Evolutionary conservation across 495 filamentous ascomycete species (phyloP), one percentile per base, ranked within the genome.

Genomic region (Elasticomyces elasticus): DNA sequence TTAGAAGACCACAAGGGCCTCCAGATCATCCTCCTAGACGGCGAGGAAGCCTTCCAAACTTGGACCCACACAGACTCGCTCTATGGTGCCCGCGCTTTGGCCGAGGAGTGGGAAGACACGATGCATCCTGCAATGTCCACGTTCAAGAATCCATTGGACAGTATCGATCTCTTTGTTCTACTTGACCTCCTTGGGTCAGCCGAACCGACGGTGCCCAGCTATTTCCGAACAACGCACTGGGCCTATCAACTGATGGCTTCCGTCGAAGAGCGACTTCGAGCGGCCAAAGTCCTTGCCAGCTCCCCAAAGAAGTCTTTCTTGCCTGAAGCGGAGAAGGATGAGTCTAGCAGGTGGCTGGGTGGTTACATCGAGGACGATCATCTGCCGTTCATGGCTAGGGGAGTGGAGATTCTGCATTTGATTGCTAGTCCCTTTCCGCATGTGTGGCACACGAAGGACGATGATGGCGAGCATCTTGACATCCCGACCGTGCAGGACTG

Each of bases 171-270:
- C 31, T 96, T 98, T 67, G 76, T 98, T 23, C 81, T 98, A n/a
- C 74, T 98, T 45, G 92, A 98, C 67, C 75, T 98, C 13, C 78
- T 98, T 4, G 92, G 92, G 1, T 68, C 85, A 0, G 64, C 76
- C 11, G 68, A 77, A 15, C 92, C 92, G 1, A 72, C 60, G 0
- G 75, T 98, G 10, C 83, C 83, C 5, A 89, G 85, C 0, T 92
- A 86, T 64, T 97, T 90, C 68, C 74, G 75, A 43, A 84, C 83
- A 5, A 96, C 92, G 0, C 92, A 98, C 60, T 96, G 91, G 91
- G 89, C 90, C 9, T 98, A 98, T 63, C 72, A 77, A 55, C 73
- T 74, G 19, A 71, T 97, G 62, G 82, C 83, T 0, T 59, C 54
- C 0, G 64, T 89, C 25, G 92, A 96, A 69, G 60, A 69, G 10